Evolutionary conservation across 2,329 filamentous ascomycete genomes (phyloP), one percentile per base, ranked within the genome.

Genomic region (Leptodontidium sp.): DNA sequence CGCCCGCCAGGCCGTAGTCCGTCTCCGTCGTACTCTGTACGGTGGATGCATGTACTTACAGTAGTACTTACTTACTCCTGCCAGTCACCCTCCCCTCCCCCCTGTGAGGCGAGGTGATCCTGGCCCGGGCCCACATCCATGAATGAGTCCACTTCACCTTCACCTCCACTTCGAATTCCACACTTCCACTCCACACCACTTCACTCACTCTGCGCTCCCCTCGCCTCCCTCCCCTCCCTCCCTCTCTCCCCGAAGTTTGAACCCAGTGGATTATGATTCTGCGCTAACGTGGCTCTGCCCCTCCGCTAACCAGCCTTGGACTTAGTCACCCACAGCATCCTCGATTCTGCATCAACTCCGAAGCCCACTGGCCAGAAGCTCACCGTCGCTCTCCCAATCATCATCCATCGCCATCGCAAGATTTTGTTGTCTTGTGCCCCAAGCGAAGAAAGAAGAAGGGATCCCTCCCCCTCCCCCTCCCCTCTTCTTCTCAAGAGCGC

Each of bases 301-400:
- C 57, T 59, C 57, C 35, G 38, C 57, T 59, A 59, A 59, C 57
- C 55, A 12, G 32, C 9, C 55, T 26, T n/a, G 35, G 55, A 17
- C 17, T 40, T 12, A 40, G 55, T 58, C 17, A 40, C 55, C 24
- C 2, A 40, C 55, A 21, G 55, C 35, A 24, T 58, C 35, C 55
- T 59, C 57, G 12, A 59, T 59, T 59, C 57, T 59, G 57, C 57
- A 17, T 29, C 38, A 43, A 43, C 38, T 26, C 57, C 57, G 57
- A 43, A 26, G 35, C 57, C 35, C 55, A 40, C n/a, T 35, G 57
- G 8, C 57, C 21, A 45, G 6, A 59, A 26, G 35, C 57, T 59
- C 57, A 35, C 15, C 21, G 38, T 45, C 38, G 57, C 35, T 59
- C 55, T 58, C 38, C 57, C 57, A 59, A 59, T 59, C 57, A 59